A percentile compares a stretch with the other conserved stretches of the same genome.
These are phyloP conservation scores for Endotrypanum monterogeii DNA, from an alignment of 208 protist genomes.

Conservation along the genomic window DNA sequence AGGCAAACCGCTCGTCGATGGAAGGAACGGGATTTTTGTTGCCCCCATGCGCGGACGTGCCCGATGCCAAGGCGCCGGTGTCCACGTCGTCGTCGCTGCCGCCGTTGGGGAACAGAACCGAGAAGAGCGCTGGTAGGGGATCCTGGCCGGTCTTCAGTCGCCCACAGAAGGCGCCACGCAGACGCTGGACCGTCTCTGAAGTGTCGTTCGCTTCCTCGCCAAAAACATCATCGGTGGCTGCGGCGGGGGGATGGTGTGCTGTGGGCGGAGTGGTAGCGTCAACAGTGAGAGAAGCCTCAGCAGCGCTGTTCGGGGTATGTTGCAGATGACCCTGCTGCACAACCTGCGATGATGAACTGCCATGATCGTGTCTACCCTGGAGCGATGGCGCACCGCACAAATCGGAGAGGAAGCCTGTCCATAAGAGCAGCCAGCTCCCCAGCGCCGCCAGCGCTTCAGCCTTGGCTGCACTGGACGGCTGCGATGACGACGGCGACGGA, in stretches of 20 bases:
- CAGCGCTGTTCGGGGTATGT: slow-evolving; percentile 8
- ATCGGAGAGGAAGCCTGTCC: slow-evolving; percentile 48
- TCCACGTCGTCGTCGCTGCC: slow-evolving; percentile 7
- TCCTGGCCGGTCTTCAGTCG: slow-evolving; percentile 53
- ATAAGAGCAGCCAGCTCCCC: slow-evolving; percentile 58
- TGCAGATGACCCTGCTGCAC: slow-evolving; percentile 1
- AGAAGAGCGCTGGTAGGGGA: slow-evolving; percentile 49
- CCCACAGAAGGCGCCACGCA: slow-evolving; percentile 41
- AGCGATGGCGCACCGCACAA: slow-evolving; percentile 43
- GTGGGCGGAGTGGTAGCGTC: slow-evolving; percentile 30
- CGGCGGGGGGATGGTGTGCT: slow-evolving; percentile 3
- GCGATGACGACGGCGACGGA: slow-evolving; percentile 7
- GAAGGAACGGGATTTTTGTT: slow-evolving; percentile 23
- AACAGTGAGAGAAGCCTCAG: slow-evolving; percentile 18
- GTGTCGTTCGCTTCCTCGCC: slow-evolving; percentile 33
- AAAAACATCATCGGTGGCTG: slow-evolving; percentile 23
- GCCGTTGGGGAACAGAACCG: slow-evolving; percentile 38
- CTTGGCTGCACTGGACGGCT: slow-evolving; percentile 16
- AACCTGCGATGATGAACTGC: slow-evolving; percentile 21
- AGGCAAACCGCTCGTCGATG: slow-evolving; percentile 56
- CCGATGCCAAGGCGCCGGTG: slow-evolving; percentile 10
- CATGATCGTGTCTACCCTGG: slow-evolving; percentile 31
- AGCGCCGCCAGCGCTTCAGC: slow-evolving; percentile 41
- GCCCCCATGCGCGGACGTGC: slow-evolving; percentile 19
- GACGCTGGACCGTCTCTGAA: slow-evolving; percentile 28